These are phyloP conservation scores for Astrothelium subdiscretum DNA, from an alignment of 495 filamentous ascomycete species.

Conservation along the genomic window DNA sequence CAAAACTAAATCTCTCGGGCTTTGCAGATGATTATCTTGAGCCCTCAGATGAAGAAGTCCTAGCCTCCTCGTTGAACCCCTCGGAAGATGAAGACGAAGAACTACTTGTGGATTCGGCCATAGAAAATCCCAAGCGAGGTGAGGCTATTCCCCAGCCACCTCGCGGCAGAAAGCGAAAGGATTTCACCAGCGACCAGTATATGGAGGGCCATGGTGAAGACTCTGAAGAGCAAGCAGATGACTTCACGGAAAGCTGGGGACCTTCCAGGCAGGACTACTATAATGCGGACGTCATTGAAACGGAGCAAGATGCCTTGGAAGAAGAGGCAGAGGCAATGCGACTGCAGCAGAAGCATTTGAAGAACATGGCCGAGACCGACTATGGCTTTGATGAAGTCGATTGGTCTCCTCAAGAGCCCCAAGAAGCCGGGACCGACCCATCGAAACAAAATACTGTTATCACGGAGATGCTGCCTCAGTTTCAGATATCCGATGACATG, in stretches of 20 bases:
- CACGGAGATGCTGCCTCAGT: conserved; percentile 70
- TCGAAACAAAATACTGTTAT: conserved; percentile 44
- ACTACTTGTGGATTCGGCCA: conserved; percentile 34
- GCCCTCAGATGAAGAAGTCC: conserved; percentile 79
- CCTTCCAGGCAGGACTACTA: conserved; percentile 84
- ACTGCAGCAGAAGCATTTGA: conserved; percentile 77
- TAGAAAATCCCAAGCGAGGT: conserved; percentile 18
- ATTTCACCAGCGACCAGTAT: conserved; percentile 9
- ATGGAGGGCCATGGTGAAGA: conserved; percentile 35
- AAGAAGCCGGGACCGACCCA: conserved; percentile 32
- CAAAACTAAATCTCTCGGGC: neutral
- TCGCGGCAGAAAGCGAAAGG: conserved; percentile 5
- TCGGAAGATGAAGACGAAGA: conserved; percentile 44
- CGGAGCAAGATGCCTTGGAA: conserved; percentile 79
- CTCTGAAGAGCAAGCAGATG: conserved; percentile 47
- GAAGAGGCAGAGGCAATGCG: conserved; percentile 84
- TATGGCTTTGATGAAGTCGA: conserved; percentile 85
- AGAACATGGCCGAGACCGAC: conserved; percentile 76
- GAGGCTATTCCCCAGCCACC: neutral
- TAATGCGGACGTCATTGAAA: conserved; percentile 78
- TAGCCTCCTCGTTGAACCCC: conserved; percentile 45
- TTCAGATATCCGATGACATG: conserved; percentile 74
- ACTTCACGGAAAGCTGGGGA: conserved; percentile 73
- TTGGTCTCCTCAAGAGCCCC: conserved; percentile 47
- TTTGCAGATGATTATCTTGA: conserved; percentile 46